A percentile compares a stretch with the other conserved stretches of the same genome.
Evolutionary conservation across 2,329 filamentous ascomycete genomes (phyloP).

Genomic region (Pyrenophora seminiperda): DNA sequence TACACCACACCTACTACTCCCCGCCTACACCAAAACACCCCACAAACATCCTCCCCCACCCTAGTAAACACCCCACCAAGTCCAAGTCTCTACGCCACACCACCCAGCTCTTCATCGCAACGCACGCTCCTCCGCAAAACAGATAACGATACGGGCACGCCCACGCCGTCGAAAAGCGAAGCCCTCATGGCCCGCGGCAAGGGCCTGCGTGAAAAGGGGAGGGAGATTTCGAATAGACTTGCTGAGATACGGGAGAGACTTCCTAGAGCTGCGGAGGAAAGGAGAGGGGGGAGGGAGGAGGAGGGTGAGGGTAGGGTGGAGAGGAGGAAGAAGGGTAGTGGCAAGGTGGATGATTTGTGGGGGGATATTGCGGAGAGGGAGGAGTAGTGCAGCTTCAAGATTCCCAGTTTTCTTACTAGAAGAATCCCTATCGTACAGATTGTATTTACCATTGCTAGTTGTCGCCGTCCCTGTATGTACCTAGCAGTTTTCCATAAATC

Average conservation of each 20-base stretch:
- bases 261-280: not conserved
- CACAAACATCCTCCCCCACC: no score
- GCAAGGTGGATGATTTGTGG: not conserved
- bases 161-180: not conserved
- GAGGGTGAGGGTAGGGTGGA: not conserved
- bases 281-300: not conserved
- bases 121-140: not conserved
- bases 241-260: not conserved
- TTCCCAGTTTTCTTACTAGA: no score
- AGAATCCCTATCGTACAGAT: no score
- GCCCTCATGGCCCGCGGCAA: not conserved
- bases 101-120: no score
- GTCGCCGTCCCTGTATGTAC: no score
- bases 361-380: not conserved
- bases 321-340: not conserved
- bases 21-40: no score
- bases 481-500: no score
- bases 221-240: not conserved
- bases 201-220: not conserved
- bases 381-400: not conserved
- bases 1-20: no score
- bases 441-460: not conserved
- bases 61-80: no score
- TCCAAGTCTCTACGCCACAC: no score
- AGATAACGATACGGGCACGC: no score